phyloP scores from a whole-genome alignment of 352 stramenopile genomes.

The Pythium phragmitis region DNA sequence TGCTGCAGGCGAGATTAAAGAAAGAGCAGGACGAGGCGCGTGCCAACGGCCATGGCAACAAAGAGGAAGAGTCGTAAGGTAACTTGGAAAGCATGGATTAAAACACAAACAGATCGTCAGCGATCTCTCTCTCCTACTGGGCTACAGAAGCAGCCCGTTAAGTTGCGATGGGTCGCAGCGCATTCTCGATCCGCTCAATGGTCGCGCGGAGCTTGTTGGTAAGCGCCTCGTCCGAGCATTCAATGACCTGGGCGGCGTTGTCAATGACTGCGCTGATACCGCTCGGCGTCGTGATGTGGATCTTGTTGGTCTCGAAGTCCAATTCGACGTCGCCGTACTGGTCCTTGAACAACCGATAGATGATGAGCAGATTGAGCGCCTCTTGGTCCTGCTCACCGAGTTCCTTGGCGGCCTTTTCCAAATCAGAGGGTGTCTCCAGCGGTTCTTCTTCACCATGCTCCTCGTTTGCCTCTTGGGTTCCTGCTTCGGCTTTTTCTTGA shows the following conservation, averaged over 20 bases:
- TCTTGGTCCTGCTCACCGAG: conserved; percentile 76
- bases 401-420: conserved; percentile 61
- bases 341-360: conserved; percentile 83
- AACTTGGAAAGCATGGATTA: conserved; percentile 4
- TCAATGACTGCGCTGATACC: conserved; percentile 65
- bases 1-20: conserved; percentile 55
- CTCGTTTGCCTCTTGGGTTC: conserved; percentile 22
- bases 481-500: conserved; percentile 28
- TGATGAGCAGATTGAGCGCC: conserved; percentile 78
- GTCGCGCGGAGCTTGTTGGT: conserved; percentile 69
- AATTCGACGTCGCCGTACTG: conserved; percentile 85
- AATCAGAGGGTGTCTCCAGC: conserved; percentile 30
- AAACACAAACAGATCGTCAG: not conserved
- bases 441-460: conserved; percentile 24
- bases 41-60: conserved; percentile 15
- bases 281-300: conserved; percentile 80
- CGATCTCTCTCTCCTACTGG: not conserved
- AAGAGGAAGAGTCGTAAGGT: conserved; percentile 11
- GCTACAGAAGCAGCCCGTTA: conserved; percentile 23
- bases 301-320: conserved; percentile 88
- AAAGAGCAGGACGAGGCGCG: conserved; percentile 32
- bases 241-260: conserved; percentile 56
- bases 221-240: conserved; percentile 71
- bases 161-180: conserved; percentile 62
- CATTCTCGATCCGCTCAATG: conserved; percentile 62